Percentiles rank a stretch among this genome's conserved stretches.
Conservation (phyloP, 371 early-diverging fungal species). For the Mortierella polycephala region DNA sequence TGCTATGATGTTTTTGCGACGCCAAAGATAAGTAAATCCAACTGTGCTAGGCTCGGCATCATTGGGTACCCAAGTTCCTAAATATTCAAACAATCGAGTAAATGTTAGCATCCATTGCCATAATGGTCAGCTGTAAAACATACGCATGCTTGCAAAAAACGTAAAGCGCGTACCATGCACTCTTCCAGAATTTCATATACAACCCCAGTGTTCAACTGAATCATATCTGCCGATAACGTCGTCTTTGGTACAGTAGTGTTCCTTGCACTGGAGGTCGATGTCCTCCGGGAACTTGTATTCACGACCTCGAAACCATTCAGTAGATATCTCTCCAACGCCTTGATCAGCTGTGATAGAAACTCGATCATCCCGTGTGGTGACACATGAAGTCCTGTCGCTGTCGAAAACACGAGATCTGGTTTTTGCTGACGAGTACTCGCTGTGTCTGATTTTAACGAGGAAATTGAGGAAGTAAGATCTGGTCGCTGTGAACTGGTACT, state of each 20-base stretch:
- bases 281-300: background rate
- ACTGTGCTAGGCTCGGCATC: slow-evolving; percentile 31
- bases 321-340: slow-evolving; percentile 32
- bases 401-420: slow-evolving; percentile 30
- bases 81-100: too few relatives aligned
- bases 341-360: slow-evolving; percentile 24
- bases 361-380: slow-evolving; percentile 32
- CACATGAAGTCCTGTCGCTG: slow-evolving; percentile 12
- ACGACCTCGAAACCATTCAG: background rate
- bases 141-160: background rate
- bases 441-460: background rate
- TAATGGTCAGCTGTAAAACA: background rate
- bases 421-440: background rate
- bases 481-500: background rate
- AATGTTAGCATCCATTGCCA: too few relatives aligned
- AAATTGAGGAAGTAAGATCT: background rate
- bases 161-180: slow-evolving; percentile 25
- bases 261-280: background rate
- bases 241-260: background rate
- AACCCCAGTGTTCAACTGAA: slow-evolving; percentile 29
- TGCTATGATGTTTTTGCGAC: slow-evolving; percentile 7
- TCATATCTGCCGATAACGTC: slow-evolving; percentile 11
- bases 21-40: slow-evolving; percentile 50
- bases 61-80: slow-evolving; percentile 42
- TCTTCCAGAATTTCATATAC: slow-evolving; percentile 50